These are phyloP conservation scores for Neurospora sp. DNA, from an alignment of 495 filamentous ascomycete species.

Conservation along the genomic window DNA sequence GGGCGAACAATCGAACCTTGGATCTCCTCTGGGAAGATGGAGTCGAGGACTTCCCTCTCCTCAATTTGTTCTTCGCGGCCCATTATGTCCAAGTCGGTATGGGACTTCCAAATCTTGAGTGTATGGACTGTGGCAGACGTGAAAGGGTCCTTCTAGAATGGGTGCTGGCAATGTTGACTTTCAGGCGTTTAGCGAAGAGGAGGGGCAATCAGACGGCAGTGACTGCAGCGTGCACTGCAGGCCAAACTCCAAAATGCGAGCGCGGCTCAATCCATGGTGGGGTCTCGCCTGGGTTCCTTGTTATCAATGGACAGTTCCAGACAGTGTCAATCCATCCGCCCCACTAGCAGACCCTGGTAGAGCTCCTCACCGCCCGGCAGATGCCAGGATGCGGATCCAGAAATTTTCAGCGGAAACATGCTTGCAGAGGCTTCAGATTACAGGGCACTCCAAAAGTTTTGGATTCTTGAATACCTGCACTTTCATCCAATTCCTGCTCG, in stretches of 20 bases:
- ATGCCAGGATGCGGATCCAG: conserved; percentile 10
- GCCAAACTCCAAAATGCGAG: conserved; percentile 3
- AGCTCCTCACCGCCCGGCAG: conserved; percentile 33
- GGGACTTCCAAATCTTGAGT: not conserved
- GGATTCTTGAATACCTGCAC: not conserved
- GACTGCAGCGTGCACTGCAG: not conserved
- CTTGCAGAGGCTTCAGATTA: not conserved
- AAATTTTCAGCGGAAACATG: conserved; percentile 11
- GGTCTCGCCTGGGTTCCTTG: not conserved
- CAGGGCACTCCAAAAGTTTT: not conserved
- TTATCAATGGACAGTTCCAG: not conserved
- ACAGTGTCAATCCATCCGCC: conserved; percentile 3
- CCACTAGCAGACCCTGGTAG: not conserved
- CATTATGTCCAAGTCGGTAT: conserved; percentile 44
- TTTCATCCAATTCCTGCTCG: not conserved
- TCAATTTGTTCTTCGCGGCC: conserved; percentile 89
- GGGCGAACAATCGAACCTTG: conserved; percentile 47
- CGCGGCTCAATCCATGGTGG: not conserved
- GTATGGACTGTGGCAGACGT: not conserved
- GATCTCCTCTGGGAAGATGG: conserved; percentile 97
- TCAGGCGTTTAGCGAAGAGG: not conserved
- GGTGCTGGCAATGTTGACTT: not conserved
- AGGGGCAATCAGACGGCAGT: not conserved
- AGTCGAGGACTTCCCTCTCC: conserved; percentile 93
- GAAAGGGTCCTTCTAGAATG: not conserved